Percentiles rank a stretch among this genome's conserved stretches.
phyloP scores from a whole-genome alignment of 1,284 basidiomycete genomes.

The Ustilago trichophora region DNA sequence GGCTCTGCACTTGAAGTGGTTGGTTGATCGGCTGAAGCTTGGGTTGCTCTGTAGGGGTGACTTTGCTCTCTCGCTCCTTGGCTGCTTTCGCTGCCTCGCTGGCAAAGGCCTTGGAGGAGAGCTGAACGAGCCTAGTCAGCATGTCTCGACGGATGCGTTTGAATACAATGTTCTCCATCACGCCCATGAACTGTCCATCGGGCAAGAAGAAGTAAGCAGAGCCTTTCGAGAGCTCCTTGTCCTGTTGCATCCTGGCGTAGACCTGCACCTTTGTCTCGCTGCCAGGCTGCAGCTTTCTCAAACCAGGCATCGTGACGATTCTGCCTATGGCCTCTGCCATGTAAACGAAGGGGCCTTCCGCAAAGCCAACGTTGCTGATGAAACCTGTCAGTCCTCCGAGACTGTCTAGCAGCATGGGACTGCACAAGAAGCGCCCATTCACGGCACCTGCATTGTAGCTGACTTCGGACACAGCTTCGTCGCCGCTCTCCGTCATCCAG shows the following conservation, averaged over 20 bases:
- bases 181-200: constrained; percentile 29
- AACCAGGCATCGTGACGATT: constrained; percentile 21
- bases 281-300: constrained; percentile 21
- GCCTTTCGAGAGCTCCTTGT: constrained; percentile 31
- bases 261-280: constrained; percentile 13
- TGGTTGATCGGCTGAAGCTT: background rate
- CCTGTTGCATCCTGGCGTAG: constrained; percentile 35
- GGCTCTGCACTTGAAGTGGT: background rate
- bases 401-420: constrained; percentile 48
- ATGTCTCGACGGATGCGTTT: constrained; percentile 41
- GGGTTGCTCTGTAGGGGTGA: background rate
- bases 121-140: constrained; percentile 32
- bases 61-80: background rate
- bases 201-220: constrained; percentile 35
- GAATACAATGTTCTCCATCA: constrained; percentile 42
- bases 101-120: constrained; percentile 34
- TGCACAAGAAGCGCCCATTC: constrained; percentile 36
- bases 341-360: constrained; percentile 32
- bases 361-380: constrained; percentile 49
- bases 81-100: constrained; percentile 30
- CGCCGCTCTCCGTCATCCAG: constrained; percentile 31
- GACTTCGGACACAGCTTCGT: constrained; percentile 44
- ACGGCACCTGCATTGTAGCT: constrained; percentile 18
- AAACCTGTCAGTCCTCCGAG: constrained; percentile 50
- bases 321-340: constrained; percentile 47